Evolutionary conservation across 768 basidiomycete genomes (phyloP).

Genomic region (Psilocybe azurescens): DNA sequence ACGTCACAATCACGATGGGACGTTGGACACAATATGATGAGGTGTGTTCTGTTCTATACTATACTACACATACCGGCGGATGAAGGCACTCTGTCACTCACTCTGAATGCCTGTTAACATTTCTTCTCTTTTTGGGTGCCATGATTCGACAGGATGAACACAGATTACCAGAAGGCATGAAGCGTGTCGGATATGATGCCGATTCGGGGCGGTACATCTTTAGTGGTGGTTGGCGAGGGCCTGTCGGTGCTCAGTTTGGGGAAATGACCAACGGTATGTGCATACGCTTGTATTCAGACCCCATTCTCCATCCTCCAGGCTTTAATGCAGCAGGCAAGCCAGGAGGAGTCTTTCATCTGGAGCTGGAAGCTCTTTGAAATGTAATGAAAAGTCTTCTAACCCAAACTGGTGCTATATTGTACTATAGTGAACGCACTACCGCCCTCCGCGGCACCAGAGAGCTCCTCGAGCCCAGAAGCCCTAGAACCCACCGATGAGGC

Average conservation of each 20-base stretch:
- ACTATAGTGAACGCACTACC: constrained; percentile 30
- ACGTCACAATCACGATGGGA: constrained; percentile 6
- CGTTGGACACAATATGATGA: constrained; percentile 55
- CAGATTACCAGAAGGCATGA: constrained; percentile 60
- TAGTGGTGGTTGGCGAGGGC: constrained; percentile 59
- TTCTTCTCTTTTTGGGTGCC: not conserved
- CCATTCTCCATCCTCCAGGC: too few species aligned
- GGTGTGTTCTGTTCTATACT: constrained; percentile 28
- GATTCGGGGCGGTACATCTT: constrained; percentile 74
- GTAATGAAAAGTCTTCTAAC: too few species aligned
- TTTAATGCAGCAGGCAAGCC: too few species aligned
- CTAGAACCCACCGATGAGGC: constrained; percentile 11
- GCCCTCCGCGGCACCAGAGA: constrained; percentile 19
- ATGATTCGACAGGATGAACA: constrained; percentile 45
- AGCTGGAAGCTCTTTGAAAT: too few species aligned
- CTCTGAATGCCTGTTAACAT: not conserved
- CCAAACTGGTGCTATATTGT: too few species aligned
- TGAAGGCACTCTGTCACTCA: too few species aligned
- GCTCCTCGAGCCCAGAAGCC: not conserved
- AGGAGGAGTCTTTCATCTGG: too few species aligned
- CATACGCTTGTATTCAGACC: too few species aligned
- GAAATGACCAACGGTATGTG: constrained; percentile 52
- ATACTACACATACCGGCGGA: not conserved
- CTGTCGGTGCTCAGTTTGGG: constrained; percentile 68
- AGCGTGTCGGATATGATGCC: constrained; percentile 78